Evolutionary conservation across 225 moss, liverwort and hornwort genomes (phyloP), one percentile per base, ranked within the genome.

Genomic region (Polytrichum commune): DNA sequence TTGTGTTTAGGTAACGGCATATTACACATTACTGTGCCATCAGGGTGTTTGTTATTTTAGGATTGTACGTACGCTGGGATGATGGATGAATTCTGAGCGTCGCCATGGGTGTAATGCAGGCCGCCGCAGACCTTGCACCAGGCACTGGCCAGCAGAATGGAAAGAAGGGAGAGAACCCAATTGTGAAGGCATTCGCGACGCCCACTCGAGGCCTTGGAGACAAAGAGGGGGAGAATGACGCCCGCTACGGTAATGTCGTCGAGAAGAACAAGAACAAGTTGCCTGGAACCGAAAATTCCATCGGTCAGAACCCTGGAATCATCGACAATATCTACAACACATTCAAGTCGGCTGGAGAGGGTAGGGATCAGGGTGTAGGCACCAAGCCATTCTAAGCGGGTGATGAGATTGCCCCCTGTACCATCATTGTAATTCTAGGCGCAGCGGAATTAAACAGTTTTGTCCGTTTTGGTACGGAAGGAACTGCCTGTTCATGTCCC

Each of bases 141-240:
- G 84, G 80, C 22, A 86, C 78, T 9, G 77, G 76, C 0, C 74
- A 84, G 61, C 82, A 86, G 74, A 69, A 69, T 5, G 80, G 79
- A 0, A 85, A 84, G 76, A 77, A 33, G 19, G 83, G 81, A 22
- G 72, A 68, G 65, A 88, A 90, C 76, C 81, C 83, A 0, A 74
- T 91, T 22, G 89, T 33, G 77, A 91, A 89, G 77, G 75, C 71
- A 1, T 87, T 91, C 1, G 75, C 84, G 1, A 85, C 91, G 1
- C 79, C 86, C 5, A 81, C 79, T 1, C 84, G 89, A 18, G 86
- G 89, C 0, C 56, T 81, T 18, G 84, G 76, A 20, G 89, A 89
- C 33, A 89, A 90, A 71, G 33, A 53, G 19, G 84, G 84, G 2
- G 90, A 82, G 70, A 83, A 74, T 8, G 79, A 86, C 28, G 83